Base-by-base conservation (phyloP, 1,139 yeast species). In the Suhomyces bribrorum region DNA sequence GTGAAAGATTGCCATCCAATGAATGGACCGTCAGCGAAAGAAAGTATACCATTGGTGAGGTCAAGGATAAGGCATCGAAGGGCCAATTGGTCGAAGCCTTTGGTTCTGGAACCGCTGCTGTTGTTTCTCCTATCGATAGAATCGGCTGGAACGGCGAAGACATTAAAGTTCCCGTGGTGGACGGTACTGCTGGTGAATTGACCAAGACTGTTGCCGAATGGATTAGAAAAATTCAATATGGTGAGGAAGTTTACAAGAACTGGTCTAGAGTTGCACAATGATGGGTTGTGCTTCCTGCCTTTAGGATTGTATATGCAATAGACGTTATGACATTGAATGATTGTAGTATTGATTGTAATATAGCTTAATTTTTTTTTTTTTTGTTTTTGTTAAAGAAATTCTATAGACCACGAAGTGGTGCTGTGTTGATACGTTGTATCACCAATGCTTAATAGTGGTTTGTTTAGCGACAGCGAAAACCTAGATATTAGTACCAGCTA, bases 31-130 rank as follows among this genome's bases (percentile, higher is more conserved):
- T 92, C 42, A 75, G 71, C 49, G 97, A 92, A 71, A 83, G 97
- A 66, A 77, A 79, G 65, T 85, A 74, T 68, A 78, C 95, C 48
- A 89, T 92, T 51, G 59, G 64, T 47, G 97, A 92, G 67, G 86
- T 92, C 41, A 76, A 75, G 39, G 89, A 86, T 53, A 80, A 79
- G 54, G 84, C 96, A 34, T 69, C 66, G 29, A 79, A 81, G 62
- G 96, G 96, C 41, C 84, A 86, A 60, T 77, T 92, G 56, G 78
- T 89, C 7, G 97, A 92, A 71, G 96, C 96, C 11, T 92, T 92
- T 57, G 98, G 98, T 52, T 75, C 96, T 14, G 97, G 98, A 56
- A 92, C 98, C 39, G 97, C 98, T 40, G 97, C 97, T 29, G 81
- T 90, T 59, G 97, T 92, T 32, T 82, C 96, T 27, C 97, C 97